Percentiles rank a stretch among this genome's conserved stretches.
These are phyloP conservation scores for Mycena kentingensis DNA, from an alignment of 768 basidiomycete genomes.

Conservation along the genomic window DNA sequence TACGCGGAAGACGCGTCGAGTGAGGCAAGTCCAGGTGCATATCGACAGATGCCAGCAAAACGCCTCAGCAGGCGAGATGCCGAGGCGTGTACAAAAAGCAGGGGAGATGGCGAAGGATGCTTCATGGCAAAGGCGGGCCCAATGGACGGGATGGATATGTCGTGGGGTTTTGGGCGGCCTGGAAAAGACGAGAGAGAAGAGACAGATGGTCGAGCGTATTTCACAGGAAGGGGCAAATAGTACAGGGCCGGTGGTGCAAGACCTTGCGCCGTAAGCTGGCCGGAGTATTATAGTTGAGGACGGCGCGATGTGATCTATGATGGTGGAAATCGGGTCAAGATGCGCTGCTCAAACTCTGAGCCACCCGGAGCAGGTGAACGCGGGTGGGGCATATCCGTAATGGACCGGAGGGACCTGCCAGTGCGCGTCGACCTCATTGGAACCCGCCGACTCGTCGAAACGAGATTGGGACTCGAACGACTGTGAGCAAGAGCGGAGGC, in stretches of 20 bases:
- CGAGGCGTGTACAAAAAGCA: conserved; percentile 24
- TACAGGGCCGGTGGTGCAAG: conserved; percentile 30
- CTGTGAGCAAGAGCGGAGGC: conserved; percentile 63
- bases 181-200: conserved; percentile 33
- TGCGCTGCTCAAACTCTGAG: conserved; percentile 43
- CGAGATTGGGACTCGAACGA: conserved; percentile 55
- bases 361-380: conserved; percentile 49
- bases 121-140: conserved; percentile 37
- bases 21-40: conserved; percentile 27
- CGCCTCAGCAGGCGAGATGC: conserved; percentile 29
- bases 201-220: conserved; percentile 33
- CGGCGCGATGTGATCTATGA: conserved; percentile 31
- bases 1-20: conserved; percentile 12
- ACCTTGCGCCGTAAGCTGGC: conserved; percentile 28
- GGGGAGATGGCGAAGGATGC: conserved; percentile 32
- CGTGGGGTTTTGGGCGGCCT: conserved; percentile 42
- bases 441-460: conserved; percentile 42
- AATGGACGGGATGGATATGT: conserved; percentile 69
- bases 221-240: conserved; percentile 36
- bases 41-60: conserved; percentile 23
- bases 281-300: conserved; percentile 30
- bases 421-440: conserved; percentile 38
- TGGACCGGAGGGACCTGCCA: conserved; percentile 44
- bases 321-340: conserved; percentile 22
- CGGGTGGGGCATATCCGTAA: conserved; percentile 44